These are phyloP conservation scores for Entomortierella parvispora DNA, from an alignment of 192 early-diverging fungal species.

Conservation along the genomic window DNA sequence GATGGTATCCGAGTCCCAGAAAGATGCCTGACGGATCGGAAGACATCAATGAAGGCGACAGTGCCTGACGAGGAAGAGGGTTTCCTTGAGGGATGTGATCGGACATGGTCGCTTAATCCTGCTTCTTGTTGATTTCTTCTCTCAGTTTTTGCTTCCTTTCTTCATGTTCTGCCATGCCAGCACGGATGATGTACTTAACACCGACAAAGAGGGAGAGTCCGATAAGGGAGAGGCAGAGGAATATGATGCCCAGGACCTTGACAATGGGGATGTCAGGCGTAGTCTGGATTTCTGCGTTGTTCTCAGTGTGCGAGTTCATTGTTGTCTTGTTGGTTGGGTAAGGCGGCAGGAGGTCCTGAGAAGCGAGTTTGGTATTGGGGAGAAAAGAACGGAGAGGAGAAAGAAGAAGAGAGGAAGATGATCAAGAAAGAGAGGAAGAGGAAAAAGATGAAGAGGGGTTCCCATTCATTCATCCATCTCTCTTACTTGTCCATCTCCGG, in stretches of 20 bases:
- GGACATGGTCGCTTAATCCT: conserved; percentile 8
- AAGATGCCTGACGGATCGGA: no score
- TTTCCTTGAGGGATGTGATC: no score
- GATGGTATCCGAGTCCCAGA: no score
- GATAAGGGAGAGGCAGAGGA: conserved; percentile 21
- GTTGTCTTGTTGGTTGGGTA: no score
- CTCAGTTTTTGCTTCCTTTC: conserved; percentile 3
- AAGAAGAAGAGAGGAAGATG: not conserved
- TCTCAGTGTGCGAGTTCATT: no score
- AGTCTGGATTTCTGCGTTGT: no score
- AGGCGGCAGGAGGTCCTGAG: no score
- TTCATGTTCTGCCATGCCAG: conserved; percentile 40
- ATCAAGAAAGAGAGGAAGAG: not conserved
- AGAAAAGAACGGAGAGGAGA: no score
- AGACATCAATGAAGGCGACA: no score
- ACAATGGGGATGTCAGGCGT: conserved; percentile 4
- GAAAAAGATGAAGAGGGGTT: not conserved
- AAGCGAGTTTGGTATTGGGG: no score
- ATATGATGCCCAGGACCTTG: conserved; percentile 15
- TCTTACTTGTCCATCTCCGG: no score
- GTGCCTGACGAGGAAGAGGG: no score
- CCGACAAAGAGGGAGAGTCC: conserved; percentile 10
- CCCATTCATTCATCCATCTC: not conserved
- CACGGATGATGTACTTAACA: conserved; percentile 35
- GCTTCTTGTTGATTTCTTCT: not conserved